Percentiles rank a stretch among this genome's conserved stretches.
These are phyloP conservation scores for Tetrahymena thermophila DNA, from an alignment of 73 alveolate genomes.

Conservation along the genomic window DNA sequence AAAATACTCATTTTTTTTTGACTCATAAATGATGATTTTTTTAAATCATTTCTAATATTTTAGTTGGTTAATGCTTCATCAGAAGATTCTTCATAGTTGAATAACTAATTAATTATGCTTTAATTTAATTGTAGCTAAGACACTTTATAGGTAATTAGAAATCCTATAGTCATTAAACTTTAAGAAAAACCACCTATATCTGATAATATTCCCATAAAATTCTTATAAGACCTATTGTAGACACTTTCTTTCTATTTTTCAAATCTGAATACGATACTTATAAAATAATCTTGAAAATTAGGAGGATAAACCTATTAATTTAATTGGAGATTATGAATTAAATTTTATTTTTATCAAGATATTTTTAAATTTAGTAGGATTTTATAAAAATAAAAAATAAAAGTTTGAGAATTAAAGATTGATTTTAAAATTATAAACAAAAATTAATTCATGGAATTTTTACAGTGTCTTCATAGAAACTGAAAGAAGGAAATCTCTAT, in stretches of 20 bases:
- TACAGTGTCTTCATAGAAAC: not conserved
- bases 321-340: no score
- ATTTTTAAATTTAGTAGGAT: no score
- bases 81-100: not conserved
- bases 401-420: no score
- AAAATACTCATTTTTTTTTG: no score
- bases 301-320: not conserved
- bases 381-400: no score
- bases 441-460: no score
- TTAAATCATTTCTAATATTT: no score
- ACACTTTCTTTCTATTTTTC: not conserved
- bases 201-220: not conserved
- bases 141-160: not conserved
- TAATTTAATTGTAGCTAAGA: not conserved
- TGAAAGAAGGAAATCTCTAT: not conserved
- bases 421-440: no score
- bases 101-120: not conserved
- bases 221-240: not conserved
- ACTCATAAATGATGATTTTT: no score
- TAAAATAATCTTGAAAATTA: not conserved
- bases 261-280: not conserved
- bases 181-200: not conserved
- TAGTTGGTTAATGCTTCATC: no score
- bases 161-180: not conserved
- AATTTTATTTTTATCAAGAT: no score